A percentile compares a stretch with the other conserved stretches of the same genome.
Conservation (phyloP, 2,329 filamentous ascomycete species). For the Ophiostoma tasmaniense region DNA sequence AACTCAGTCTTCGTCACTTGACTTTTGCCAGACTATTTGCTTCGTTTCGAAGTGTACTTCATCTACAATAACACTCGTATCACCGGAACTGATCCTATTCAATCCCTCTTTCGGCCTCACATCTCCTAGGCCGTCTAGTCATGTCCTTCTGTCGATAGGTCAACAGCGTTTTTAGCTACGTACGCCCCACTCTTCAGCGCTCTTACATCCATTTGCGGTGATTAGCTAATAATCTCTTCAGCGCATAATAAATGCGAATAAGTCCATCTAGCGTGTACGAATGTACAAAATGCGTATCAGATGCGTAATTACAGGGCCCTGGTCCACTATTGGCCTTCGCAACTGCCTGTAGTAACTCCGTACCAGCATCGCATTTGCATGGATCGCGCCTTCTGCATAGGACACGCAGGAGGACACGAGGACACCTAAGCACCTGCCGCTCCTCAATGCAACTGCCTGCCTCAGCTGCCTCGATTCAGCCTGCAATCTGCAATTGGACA, state of each 20-base stretch:
- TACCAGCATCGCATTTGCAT: background rate
- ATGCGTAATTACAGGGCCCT: background rate
- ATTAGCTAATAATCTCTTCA: background rate
- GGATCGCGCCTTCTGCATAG: conserved; percentile 1
- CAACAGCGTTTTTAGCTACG: background rate
- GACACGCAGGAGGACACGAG: conserved; percentile 6
- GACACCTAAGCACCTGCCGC: conserved; percentile 12
- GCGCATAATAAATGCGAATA: background rate
- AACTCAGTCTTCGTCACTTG: background rate
- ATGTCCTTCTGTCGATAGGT: background rate
- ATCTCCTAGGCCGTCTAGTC: background rate
- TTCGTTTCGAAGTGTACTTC: background rate
- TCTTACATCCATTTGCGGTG: conserved; percentile 10
- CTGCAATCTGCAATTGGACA: background rate
- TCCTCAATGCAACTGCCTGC: background rate
- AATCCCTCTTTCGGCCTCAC: conserved; percentile 14
- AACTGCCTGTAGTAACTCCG: background rate
- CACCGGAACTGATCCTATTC: conserved; percentile 14
- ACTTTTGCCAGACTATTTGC: background rate
- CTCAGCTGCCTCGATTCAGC: background rate
- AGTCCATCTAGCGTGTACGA: too few species aligned
- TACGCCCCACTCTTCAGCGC: conserved; percentile 3
- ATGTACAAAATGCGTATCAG: background rate
- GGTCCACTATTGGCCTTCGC: background rate
- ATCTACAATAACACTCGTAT: background rate